A percentile compares a stretch with the other conserved stretches of the same genome.
phyloP scores from a whole-genome alignment of 495 filamentous ascomycete genomes.

The Neurospora intermedia region DNA sequence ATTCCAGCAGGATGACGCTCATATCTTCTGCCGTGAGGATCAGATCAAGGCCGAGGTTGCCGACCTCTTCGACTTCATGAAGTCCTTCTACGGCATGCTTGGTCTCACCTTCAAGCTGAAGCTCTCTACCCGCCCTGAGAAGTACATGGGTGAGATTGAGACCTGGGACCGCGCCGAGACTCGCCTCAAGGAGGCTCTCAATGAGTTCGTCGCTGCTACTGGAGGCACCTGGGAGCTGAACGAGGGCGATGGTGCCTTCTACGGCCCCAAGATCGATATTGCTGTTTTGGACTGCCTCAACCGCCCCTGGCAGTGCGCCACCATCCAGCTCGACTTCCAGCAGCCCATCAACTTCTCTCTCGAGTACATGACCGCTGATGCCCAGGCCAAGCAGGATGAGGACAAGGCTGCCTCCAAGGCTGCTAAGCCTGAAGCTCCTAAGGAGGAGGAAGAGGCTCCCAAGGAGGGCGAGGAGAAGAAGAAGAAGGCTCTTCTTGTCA shows the following conservation, averaged over 20 bases:
- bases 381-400: slow-evolving; percentile 23
- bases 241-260: slow-evolving; percentile 92
- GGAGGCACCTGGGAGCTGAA: slow-evolving; percentile 79
- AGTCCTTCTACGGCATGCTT: slow-evolving; percentile 74
- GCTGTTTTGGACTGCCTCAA: slow-evolving; percentile 29
- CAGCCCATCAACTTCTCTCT: slow-evolving; percentile 54
- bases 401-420: slow-evolving; percentile 36
- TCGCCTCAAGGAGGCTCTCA: slow-evolving; percentile 63
- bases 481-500: slow-evolving; percentile 22
- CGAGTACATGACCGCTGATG: slow-evolving; percentile 46
- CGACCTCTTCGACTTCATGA: slow-evolving; percentile 80
- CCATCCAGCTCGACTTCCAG: slow-evolving; percentile 96
- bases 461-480: slow-evolving; percentile 11
- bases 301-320: slow-evolving; percentile 68
- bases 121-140: slow-evolving; percentile 88
- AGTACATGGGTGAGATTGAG: slow-evolving; percentile 73
- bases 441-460: slow-evolving; percentile 14
- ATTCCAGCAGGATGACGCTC: slow-evolving; percentile 92
- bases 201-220: slow-evolving; percentile 53
- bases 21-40: slow-evolving; percentile 51
- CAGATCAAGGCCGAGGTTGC: slow-evolving; percentile 74
- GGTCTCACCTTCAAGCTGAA: slow-evolving; percentile 96
- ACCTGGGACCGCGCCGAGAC: slow-evolving; percentile 83
- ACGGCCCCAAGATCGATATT: slow-evolving; percentile 91
- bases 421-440: slow-evolving; percentile 18